phyloP scores from a whole-genome alignment of 768 basidiomycete genomes.

The Austroboletus eburneus region DNA sequence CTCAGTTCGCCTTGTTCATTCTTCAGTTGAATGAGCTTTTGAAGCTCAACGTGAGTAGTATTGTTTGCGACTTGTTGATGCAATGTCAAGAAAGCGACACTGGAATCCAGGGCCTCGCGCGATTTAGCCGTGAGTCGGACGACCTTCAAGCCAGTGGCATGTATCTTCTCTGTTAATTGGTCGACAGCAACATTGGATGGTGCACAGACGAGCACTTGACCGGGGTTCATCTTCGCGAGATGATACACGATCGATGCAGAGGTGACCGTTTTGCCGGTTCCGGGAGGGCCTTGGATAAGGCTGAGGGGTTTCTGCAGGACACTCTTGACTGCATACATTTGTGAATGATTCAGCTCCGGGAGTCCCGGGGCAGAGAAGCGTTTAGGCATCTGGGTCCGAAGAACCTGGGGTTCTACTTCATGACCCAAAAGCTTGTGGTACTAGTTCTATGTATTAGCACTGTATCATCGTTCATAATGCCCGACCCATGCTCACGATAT shows the following conservation, averaged over 20 bases:
- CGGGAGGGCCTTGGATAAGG: slow-evolving; percentile 97
- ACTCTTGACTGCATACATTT: slow-evolving; percentile 99
- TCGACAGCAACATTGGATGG: slow-evolving; percentile 99
- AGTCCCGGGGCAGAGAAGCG: slow-evolving; percentile 96
- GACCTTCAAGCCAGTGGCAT: slow-evolving; percentile 97
- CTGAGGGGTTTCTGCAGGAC: slow-evolving; percentile 97
- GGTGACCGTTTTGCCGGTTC: slow-evolving; percentile 98
- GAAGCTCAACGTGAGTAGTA: slow-evolving; percentile 92
- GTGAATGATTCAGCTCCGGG: slow-evolving; percentile 97
- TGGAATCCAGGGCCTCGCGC: slow-evolving; percentile 96
- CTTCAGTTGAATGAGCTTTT: slow-evolving; percentile 97
- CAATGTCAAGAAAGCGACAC: slow-evolving; percentile 87
- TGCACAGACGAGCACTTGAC: slow-evolving; percentile 97
- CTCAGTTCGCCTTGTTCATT: slow-evolving; percentile 97
- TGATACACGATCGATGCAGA: slow-evolving; percentile 99
- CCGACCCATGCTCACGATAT: slow-evolving; percentile 66
- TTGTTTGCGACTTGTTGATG: slow-evolving; percentile 98
- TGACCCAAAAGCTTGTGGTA: slow-evolving; percentile 99
- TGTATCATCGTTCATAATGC: background rate
- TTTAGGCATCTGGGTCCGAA: slow-evolving; percentile 93
- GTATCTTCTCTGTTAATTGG: slow-evolving; percentile 98
- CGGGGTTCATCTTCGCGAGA: slow-evolving; percentile 98
- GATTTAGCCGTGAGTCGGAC: slow-evolving; percentile 98
- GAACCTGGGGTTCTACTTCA: slow-evolving; percentile 90
- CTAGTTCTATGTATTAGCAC: slow-evolving; percentile 37